These are phyloP conservation scores for Pichia gijzeniarum DNA, from an alignment of 805 yeast species.

Conservation along the genomic window DNA sequence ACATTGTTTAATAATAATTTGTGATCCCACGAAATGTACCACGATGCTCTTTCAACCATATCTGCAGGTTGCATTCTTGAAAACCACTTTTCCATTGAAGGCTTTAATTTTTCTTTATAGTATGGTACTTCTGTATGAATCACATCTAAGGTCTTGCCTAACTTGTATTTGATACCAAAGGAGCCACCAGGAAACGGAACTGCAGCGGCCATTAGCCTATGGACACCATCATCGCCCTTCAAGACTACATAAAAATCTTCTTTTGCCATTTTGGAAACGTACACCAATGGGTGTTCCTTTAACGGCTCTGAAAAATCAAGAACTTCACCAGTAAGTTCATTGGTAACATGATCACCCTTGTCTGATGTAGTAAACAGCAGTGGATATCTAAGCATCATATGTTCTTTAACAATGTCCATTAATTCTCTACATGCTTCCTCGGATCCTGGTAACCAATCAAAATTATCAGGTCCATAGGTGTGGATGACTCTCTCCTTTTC, in stretches of 20 bases:
- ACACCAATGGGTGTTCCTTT: slow-evolving; percentile 56
- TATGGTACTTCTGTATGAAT: slow-evolving; percentile 69
- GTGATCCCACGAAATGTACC: slow-evolving; percentile 73
- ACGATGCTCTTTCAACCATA: slow-evolving; percentile 68
- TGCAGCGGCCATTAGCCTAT: slow-evolving; percentile 65
- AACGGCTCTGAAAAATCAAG: slow-evolving; percentile 56
- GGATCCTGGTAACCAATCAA: slow-evolving; percentile 62
- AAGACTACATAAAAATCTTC: slow-evolving; percentile 66
- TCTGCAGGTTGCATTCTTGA: slow-evolving; percentile 51
- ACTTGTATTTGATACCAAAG: slow-evolving; percentile 52
- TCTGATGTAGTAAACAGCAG: slow-evolving; percentile 46
- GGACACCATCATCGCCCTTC: slow-evolving; percentile 47
- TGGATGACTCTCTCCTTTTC: slow-evolving; percentile 56
- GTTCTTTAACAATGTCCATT: slow-evolving; percentile 55
- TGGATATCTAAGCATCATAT: slow-evolving; percentile 59
- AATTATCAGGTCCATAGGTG: slow-evolving; percentile 52
- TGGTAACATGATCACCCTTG: slow-evolving; percentile 46
- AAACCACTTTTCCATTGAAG: slow-evolving; percentile 72
- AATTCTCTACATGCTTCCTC: slow-evolving; percentile 56
- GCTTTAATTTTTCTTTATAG: slow-evolving; percentile 56
- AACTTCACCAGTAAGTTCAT: slow-evolving; percentile 56
- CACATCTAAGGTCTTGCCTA: slow-evolving; percentile 56
- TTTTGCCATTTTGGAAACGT: slow-evolving; percentile 63
- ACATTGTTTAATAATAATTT: slow-evolving; percentile 50
- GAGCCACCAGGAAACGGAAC: slow-evolving; percentile 79